These are phyloP conservation scores for Phaeotremella skinneri DNA, from an alignment of 768 basidiomycete species.

Conservation along the genomic window DNA sequence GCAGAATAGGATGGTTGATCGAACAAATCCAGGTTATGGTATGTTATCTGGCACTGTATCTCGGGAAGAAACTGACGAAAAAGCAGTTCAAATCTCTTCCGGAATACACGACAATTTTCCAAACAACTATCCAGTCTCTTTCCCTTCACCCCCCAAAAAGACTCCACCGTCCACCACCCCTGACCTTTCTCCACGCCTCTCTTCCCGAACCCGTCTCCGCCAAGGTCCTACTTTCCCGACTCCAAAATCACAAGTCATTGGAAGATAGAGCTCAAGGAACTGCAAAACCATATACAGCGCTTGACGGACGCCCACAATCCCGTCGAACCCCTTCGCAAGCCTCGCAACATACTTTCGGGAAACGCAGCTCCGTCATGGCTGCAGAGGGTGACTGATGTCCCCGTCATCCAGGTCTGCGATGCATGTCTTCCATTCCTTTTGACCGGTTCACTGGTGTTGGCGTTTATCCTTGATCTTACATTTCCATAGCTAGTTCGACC, in stretches of 20 bases:
- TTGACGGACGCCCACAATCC: neutral
- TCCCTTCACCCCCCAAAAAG: too few relatives aligned
- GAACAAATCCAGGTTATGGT: constrained; percentile 20
- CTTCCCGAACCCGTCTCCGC: too few relatives aligned
- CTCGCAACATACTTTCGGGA: neutral
- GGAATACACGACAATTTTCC: neutral
- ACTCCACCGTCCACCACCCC: too few relatives aligned
- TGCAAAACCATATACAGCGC: neutral
- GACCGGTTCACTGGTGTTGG: too few relatives aligned
- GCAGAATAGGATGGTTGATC: constrained; percentile 18
- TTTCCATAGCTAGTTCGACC: too few relatives aligned
- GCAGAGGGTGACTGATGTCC: too few relatives aligned
- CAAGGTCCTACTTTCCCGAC: too few relatives aligned
- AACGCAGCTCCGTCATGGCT: neutral
- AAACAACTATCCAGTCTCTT: too few relatives aligned
- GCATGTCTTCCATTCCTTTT: too few relatives aligned
- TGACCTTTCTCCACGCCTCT: too few relatives aligned
- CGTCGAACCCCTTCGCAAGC: neutral
- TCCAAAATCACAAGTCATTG: neutral
- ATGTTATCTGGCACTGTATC: constrained; percentile 7
- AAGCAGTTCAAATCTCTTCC: neutral
- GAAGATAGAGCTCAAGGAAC: neutral
- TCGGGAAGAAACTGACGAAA: neutral
- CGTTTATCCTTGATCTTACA: too few relatives aligned
- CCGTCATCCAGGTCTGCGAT: too few relatives aligned